Base-by-base conservation (phyloP, 495 filamentous ascomycete genomes). In the Parmelia sp. region DNA sequence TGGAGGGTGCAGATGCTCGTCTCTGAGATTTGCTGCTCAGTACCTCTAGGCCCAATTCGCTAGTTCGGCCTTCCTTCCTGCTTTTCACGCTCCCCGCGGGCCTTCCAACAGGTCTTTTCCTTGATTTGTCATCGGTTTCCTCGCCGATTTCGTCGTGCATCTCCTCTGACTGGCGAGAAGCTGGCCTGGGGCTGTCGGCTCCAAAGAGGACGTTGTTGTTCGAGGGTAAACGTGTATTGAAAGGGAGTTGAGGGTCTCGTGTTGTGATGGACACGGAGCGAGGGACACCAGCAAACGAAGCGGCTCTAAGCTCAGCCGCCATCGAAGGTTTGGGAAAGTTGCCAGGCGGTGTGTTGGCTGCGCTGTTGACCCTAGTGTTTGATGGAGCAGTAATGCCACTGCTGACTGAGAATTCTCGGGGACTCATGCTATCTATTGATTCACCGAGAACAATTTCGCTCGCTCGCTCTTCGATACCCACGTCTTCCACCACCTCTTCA, bases 341-440 rank as follows among this genome's bases (percentile, higher is more conserved):
- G 21, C 57, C 59, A 10, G 76, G 69, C 57, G 72, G 58, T 15
- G 64, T 70, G 49, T 71, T 71, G 1, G 74, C 69, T 2, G 78
- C 74, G 25, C 69, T 71, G 42, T 58, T 66, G 47, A 61, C 64
- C 60, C 69, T 58, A 9, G 78, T 78, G 57, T 79, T 82, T 3
- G 74, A 72, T 12, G 78, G 79, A 25, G 77, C 76, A 17, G 74
- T 72, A 29, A 71, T 74, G 17, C 74, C 74, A 56, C 64, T 71
- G 21, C 39, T n/a, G 35, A 69, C 42, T 10, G 71, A 70, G 9
- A 66, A 64, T 59, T 79, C 79, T 17, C 75, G 73, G 29, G 82
- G 80, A 40, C 76, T 78, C 2, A 80, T 62, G 27, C 72, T 71
- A 57, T 80, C 68, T 33, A 80, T 75, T 14, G 71, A 39, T 3